Evolutionary conservation across 257 asterid genomes (phyloP), one percentile per base, ranked within the genome.

Genomic region (Penstemon davidsonii): DNA sequence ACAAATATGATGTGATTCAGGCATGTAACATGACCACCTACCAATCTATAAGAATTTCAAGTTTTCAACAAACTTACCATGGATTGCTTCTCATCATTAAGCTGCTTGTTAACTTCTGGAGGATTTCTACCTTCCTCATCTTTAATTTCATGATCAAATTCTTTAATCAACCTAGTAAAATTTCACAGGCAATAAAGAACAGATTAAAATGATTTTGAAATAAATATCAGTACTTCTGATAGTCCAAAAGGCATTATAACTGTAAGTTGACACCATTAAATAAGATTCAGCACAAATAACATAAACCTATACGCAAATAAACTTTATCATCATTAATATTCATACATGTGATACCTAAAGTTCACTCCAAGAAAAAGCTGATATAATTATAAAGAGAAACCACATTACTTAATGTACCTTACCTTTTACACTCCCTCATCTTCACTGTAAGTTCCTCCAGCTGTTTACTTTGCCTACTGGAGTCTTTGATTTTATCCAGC

Each of bases 381-480:
- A 25, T 25, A 25, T 2, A 68, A 15, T 60, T 57, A 38, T 47
- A 66, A 40, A 44, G 33, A n/a, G 60, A 74, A 70, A 50, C 55
- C 64, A 47, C 11, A 5, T 3, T 42, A 62, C 55, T 40, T 9
- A 75, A 54, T 42, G 60, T 9, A 19, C 50, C 41, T 58, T 75
- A 88, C 97, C 98, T 89, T 80, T 91, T 91, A 75, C 96, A 91
- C 82, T 91, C 98, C 80, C 93, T 84, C 98, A 91, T 91, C 89
- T 85, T 89, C 79, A 80, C 96, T 0, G 98, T 76, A 69, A 91
- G 96, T 65, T 91, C 98, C 81, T 91, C 98, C 68, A 91, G 86
- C 84, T 89, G 98, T 76, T 88, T 91, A 75, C 94, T 91, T 75
- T 91, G 96, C 72, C 98, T 87, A 52, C 62, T 88, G 57, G 98